These are phyloP conservation scores for Baudoinia panamericana DNA, from an alignment of 495 filamentous ascomycete genomes.

Conservation along the genomic window DNA sequence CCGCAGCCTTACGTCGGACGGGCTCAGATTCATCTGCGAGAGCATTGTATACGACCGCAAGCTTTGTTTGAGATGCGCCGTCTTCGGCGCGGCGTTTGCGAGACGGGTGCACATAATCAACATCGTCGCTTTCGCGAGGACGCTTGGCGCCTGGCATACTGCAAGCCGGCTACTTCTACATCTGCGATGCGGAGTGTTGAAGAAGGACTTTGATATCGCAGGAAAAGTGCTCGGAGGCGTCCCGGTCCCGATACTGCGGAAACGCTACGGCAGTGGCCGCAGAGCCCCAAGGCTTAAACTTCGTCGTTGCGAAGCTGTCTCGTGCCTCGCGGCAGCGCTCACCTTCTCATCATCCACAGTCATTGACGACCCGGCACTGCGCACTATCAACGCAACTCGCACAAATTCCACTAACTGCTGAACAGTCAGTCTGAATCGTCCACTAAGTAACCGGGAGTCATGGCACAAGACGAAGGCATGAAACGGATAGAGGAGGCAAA, in stretches of 20 bases:
- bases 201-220: no score
- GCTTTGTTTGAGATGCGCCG: conserved; percentile 20
- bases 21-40: conserved; percentile 30
- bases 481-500: conserved; percentile 71
- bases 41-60: conserved; percentile 19
- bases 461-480: conserved; percentile 40
- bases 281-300: conserved; percentile 7
- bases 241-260: no score
- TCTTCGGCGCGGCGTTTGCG: conserved; percentile 16
- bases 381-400: no score
- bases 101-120: conserved; percentile 9
- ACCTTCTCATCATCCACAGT: no score
- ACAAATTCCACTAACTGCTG: no score
- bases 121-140: not conserved
- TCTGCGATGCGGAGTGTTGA: no score
- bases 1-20: conserved; percentile 31
- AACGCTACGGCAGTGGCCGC: no score
- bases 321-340: not conserved
- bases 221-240: no score
- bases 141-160: conserved; percentile 9
- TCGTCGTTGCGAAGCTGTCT: not conserved
- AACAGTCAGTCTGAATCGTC: no score
- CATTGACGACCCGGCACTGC: no score
- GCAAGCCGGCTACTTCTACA: no score
- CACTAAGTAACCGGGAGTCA: conserved; percentile 17